Conservation (phyloP, 306 rosid genomes). For the Inga oerstediana region DNA sequence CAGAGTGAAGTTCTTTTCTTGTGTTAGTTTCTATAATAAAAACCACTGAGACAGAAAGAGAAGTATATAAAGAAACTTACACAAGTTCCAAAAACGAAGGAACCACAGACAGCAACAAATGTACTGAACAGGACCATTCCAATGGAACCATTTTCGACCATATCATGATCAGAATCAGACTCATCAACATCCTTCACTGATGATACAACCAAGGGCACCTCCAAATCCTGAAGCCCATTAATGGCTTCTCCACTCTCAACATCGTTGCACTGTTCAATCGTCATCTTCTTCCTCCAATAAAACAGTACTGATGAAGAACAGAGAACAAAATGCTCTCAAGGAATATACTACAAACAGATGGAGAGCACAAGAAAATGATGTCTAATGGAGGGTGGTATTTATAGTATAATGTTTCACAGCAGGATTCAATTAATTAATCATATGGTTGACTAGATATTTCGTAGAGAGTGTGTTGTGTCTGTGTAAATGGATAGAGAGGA, state of each 20-base stretch:
- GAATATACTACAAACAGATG: neutral
- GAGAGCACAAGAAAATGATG: conserved; percentile 26
- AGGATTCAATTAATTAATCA: neutral
- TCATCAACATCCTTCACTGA: conserved; percentile 39
- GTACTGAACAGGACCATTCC: conserved; percentile 76
- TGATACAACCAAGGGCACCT: conserved; percentile 48
- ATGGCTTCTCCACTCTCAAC: conserved; percentile 43
- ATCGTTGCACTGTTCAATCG: conserved; percentile 52
- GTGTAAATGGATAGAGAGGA: neutral
- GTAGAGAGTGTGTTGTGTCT: neutral
- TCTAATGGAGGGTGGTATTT: conserved; percentile 19
- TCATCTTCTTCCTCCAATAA: conserved; percentile 40
- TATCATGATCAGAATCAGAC: conserved; percentile 27
- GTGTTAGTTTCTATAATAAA: neutral
- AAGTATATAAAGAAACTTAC: conserved; percentile 41
- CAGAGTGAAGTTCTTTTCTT: neutral
- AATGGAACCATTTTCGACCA: conserved; percentile 46
- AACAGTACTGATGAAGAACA: conserved; percentile 26
- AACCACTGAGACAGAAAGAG: neutral
- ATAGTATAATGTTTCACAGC: neutral
- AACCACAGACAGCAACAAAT: conserved; percentile 77
- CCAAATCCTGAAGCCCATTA: conserved; percentile 40
- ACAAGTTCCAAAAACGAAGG: conserved; percentile 80
- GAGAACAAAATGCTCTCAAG: neutral
- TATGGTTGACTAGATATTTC: conserved; percentile 16